Evolutionary conservation across 345 rosid genomes (phyloP), one percentile per base, ranked within the genome.

Genomic region (Pugionium cornutum): DNA sequence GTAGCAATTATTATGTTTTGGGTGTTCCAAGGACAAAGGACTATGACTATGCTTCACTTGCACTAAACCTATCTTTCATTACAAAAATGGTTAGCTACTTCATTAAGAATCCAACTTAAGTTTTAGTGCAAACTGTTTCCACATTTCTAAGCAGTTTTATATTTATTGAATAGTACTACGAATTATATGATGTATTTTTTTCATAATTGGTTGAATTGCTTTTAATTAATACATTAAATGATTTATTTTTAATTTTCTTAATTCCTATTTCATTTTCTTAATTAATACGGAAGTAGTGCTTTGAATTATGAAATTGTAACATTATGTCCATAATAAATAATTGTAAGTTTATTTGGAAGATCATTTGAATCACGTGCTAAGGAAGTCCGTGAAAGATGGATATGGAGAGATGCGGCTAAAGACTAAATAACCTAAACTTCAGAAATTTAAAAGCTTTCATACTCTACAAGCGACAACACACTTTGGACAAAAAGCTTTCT

Each of bases 51-150:
- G 70, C 76, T 65, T 72, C 66, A 30, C 71, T 66, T 73, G 72
- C 72, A 73, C 76, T 73, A 66, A 58, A 73, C 44, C 62, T 73
- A 58, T 58, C 8, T 72, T 58, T 42, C 61, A 50, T 57, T 44
- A 42, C 66, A n/a, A 42, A 64, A 43, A 9, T 18, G 50, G 66
- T 64, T 64, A 58, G 70, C 66, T 72, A 59, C 66, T 58, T 58
- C 66, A 72, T 58, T 58, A 58, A 39, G 66, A 72, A 65, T 56
- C 60, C 35, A 66, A 58, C 66, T 67, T 59, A 44, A 66, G 49
- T 58, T 73, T 58, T 18, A 18, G 18, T 18, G 18, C 18, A 18
- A 18, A 18, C 18, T 18, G 18, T 18, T 18, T 18, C 18, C 18
- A 35, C 49, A 47, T 40, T 5, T 55, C 64, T 49, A 71, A 47